Conservation (phyloP, 306 rosid genomes). For the Cucumis hystrix region DNA sequence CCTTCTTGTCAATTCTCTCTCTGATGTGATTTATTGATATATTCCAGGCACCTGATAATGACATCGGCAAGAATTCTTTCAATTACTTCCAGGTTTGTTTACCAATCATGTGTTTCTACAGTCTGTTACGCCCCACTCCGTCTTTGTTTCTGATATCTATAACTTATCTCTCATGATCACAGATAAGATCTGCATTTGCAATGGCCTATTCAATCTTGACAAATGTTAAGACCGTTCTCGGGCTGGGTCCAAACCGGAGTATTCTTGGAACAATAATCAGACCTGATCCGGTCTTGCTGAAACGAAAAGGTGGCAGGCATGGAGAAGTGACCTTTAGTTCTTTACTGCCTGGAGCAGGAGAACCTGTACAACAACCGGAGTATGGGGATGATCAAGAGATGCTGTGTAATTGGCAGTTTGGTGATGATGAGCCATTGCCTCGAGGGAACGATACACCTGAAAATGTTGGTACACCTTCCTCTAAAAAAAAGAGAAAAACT, state of each 20-base stretch:
- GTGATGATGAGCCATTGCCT: constrained; percentile 62
- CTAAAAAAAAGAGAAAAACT: constrained; percentile 48
- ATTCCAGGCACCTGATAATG: constrained; percentile 74
- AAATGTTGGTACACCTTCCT: constrained; percentile 22
- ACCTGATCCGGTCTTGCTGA: constrained; percentile 55
- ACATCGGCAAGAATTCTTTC: constrained; percentile 85
- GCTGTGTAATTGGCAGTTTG: constrained; percentile 61
- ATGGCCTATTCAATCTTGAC: constrained; percentile 68
- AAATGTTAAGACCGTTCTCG: constrained; percentile 48
- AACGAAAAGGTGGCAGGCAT: constrained; percentile 66
- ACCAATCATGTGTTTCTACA: not conserved
- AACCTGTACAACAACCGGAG: constrained; percentile 34
- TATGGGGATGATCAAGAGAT: constrained; percentile 35
- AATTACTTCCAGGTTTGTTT: constrained; percentile 83
- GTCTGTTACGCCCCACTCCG: not conserved
- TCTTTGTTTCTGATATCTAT: not conserved
- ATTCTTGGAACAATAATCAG: constrained; percentile 93
- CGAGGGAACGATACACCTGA: constrained; percentile 24
- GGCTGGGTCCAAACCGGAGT: constrained; percentile 62
- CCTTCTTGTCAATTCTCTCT: not conserved
- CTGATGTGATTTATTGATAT: constrained; percentile 8
- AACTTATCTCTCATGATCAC: constrained; percentile 1
- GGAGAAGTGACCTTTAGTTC: constrained; percentile 57
- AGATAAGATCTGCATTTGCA: constrained; percentile 88
- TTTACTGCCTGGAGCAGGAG: constrained; percentile 94